Evolutionary conservation across 495 filamentous ascomycete species (phyloP), one percentile per base, ranked within the genome.

Genomic region (Xylaria castorea): DNA sequence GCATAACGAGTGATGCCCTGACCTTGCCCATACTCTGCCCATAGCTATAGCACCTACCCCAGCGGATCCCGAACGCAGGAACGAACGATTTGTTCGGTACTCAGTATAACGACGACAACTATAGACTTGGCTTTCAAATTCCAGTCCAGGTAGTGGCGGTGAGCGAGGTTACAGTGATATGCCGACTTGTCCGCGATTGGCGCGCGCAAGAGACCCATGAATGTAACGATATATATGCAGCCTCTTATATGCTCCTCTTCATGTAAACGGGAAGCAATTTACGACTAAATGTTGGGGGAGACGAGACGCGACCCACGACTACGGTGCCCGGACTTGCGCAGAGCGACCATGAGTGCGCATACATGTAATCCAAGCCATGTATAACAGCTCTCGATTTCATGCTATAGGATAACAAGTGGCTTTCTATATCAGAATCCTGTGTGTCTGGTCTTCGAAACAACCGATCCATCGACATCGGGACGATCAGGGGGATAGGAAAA

Each of bases 11-110:
- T 14, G 38, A 44, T 25, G 61, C 8, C 36, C 2, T 40, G 14
- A 44, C n/a, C 34, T 62, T 38, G 58, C 22, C 18, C 6, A 38
- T 22, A 38, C 8, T 36, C 34, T 36, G 34, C 38, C n/a, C 20
- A 34, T 38, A 34, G 14, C 7, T 65, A 46, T 42, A 42, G 63
- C 34, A 64, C 5, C 12, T 30, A 44, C 25, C 22, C 25, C 22
- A 44, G 64, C 46, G 30, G 64, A 67, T 66, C 64, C 48, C 22
- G 64, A 67, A 67, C 46, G 48, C 64, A 67, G 46, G 64, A 67
- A 67, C 64, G 46, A 67, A 53, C 14, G 38, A 67, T 53, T 27
- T 34, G 32, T 53, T 16, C 9, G 20, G 38, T 53, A 51, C 40
- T 16, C 9, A 9, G 38, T 53, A 51, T 67, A 53, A n/a, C 40